Base-by-base conservation (phyloP, 2,329 filamentous ascomycete genomes). In the Lecanicillium sp. region DNA sequence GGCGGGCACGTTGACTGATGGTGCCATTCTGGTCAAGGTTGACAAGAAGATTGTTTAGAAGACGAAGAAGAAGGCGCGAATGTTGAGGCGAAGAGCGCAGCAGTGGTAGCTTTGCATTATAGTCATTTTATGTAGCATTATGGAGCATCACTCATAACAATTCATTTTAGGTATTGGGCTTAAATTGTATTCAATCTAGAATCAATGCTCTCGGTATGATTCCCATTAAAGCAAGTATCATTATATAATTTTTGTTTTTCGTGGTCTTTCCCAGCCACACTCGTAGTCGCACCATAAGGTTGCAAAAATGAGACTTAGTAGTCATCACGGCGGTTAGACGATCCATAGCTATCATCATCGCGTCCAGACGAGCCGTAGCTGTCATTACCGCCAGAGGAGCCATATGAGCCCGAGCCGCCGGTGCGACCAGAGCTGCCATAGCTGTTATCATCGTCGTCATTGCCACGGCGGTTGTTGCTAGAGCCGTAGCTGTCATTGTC, bases 21-120 rank as follows among this genome's bases (percentile, higher is more conserved):
- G 85, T 0, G 70, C 79, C 12, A 53, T 96, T 36, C 61, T 96
- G 43, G 76, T 95, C 20, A 80, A 78, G 57, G 72, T 95, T 37
- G 71, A 70, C 37, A 92, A 89, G 63, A 64, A 53, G 47, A 47
- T 70, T 43, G 44, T 40, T n/a, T 44, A 48, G 35, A 25, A 11
- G 11, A 25, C 22, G 6, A 11, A 11, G 22, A 25, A 25, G 6
- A 25, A 11, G 11, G 11, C 22, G 6, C 7, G 22, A 11, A 25
- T 7, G 6, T 39, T 40, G 9, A 33, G 30, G 7, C 35, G 22
- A 6, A 25, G 22, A 25, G 22, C 22, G 22, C 22, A 25, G 22
- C 22, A 25, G 22, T 25, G 22, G 22, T 25, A 25, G 22, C 22
- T 25, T 25, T 25, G 22, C 22, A 25, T 25, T 11, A 7, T 25